phyloP scores from a whole-genome alignment of 371 early-diverging fungal genomes.

The Circinella umbellata region DNA sequence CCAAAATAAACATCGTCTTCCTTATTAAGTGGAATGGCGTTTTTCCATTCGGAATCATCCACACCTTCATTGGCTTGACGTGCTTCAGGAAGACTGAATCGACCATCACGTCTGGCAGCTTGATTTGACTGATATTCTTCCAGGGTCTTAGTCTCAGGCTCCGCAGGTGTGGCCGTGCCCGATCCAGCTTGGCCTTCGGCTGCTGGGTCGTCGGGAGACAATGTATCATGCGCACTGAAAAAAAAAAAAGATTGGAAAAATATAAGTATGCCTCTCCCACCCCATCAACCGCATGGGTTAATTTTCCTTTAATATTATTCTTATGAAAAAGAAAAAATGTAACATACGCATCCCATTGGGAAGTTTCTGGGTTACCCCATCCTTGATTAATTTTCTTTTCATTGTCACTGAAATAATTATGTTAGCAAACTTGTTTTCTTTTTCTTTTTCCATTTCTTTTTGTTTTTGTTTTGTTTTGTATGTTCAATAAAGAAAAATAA shows the following conservation, averaged over 20 bases:
- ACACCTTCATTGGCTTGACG: conserved; percentile 82
- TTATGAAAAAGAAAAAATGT: not conserved
- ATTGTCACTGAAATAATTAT: conserved; percentile 51
- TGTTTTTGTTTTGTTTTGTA: not conserved
- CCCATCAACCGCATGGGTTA: too few species aligned
- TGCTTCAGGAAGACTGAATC: conserved; percentile 38
- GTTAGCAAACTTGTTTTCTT: not conserved
- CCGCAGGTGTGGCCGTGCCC: conserved; percentile 56
- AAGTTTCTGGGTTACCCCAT: conserved; percentile 67
- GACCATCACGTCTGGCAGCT: conserved; percentile 28
- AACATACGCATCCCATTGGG: conserved; percentile 45
- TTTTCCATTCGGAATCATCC: conserved; percentile 79
- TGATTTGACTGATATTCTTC: conserved; percentile 75
- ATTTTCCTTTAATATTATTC: not conserved
- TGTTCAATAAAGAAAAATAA: not conserved
- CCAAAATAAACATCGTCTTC: conserved; percentile 62
- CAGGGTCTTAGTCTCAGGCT: conserved; percentile 75
- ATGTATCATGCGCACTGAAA: conserved; percentile 37
- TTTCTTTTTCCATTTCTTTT: not conserved
- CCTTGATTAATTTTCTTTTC: conserved; percentile 84
- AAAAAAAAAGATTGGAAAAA: too few species aligned
- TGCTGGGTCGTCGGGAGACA: conserved; percentile 44
- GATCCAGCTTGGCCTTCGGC: conserved; percentile 32
- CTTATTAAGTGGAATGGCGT: conserved; percentile 63
- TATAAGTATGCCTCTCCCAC: not conserved